Evolutionary conservation across 768 basidiomycete species (phyloP).

Genomic region (Russula lepida): DNA sequence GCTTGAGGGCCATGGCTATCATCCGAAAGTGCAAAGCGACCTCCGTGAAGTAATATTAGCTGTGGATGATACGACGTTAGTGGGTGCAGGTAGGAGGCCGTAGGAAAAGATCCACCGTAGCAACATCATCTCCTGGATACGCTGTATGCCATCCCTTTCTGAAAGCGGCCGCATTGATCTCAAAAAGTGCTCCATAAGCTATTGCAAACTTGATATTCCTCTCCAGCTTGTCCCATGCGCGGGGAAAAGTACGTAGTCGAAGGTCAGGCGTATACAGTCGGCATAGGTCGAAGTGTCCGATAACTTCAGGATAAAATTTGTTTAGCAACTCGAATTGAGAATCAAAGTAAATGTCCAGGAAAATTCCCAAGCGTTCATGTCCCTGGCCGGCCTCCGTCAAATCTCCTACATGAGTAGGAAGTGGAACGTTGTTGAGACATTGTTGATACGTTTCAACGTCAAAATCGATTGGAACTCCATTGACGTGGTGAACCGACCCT

Average conservation of each 20-base stretch:
- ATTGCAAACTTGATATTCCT: conserved; percentile 69
- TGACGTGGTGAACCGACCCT: conserved; percentile 89
- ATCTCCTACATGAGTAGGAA: conserved; percentile 24
- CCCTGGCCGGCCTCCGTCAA: conserved; percentile 22
- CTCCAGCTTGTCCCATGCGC: conserved; percentile 55
- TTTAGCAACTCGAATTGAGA: conserved; percentile 66
- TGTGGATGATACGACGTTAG: conserved; percentile 27
- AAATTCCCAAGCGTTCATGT: conserved; percentile 33
- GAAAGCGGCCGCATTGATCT: conserved; percentile 87
- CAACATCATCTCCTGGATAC: conserved; percentile 76
- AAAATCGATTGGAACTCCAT: conserved; percentile 86
- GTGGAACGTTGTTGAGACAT: conserved; percentile 41
- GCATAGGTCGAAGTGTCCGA: conserved; percentile 93
- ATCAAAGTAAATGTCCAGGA: conserved; percentile 74
- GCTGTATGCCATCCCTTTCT: conserved; percentile 82
- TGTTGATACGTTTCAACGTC: conserved; percentile 61
- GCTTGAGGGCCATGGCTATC: conserved; percentile 89
- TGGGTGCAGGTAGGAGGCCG: conserved; percentile 10
- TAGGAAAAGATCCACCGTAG: conserved; percentile 44
- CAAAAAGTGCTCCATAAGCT: conserved; percentile 84
- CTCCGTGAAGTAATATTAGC: conserved; percentile 62
- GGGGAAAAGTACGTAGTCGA: conserved; percentile 45
- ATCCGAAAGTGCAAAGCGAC: conserved; percentile 82
- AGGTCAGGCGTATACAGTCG: conserved; percentile 70
- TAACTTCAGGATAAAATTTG: conserved; percentile 72